Evolutionary conservation across 805 yeast species (phyloP).

Genomic region (Brettanomyces naardenensis): DNA sequence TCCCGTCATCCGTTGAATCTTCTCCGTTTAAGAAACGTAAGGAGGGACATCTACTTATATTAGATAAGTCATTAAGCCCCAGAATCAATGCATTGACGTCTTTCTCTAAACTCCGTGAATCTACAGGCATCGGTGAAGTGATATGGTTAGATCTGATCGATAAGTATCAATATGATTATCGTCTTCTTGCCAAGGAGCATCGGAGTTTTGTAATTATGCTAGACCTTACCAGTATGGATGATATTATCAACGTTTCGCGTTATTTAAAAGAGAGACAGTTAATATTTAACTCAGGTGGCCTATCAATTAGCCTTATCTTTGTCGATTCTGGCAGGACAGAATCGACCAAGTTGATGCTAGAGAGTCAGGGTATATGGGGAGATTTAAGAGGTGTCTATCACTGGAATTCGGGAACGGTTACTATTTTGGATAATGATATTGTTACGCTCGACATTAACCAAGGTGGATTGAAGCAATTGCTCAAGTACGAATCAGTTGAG

Average conservation of each 20-base stretch:
- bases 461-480: slow-evolving; percentile 33
- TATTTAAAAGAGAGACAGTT: not conserved
- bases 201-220: slow-evolving; percentile 3
- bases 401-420: slow-evolving; percentile 4
- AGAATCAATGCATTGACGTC: slow-evolving; percentile 20
- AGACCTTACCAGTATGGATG: not conserved
- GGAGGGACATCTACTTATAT: slow-evolving; percentile 14
- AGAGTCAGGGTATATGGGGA: slow-evolving; percentile 20
- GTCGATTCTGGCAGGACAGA: slow-evolving; percentile 1
- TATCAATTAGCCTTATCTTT: not conserved
- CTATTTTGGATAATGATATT: slow-evolving; percentile 30
- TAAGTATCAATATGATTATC: slow-evolving; percentile 10
- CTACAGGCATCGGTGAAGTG: slow-evolving; percentile 20
- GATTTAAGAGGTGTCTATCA: slow-evolving; percentile 13
- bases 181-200: not conserved
- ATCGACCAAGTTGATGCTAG: slow-evolving; percentile 14
- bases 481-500: slow-evolving; percentile 35
- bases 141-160: slow-evolving; percentile 21
- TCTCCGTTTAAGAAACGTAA: too few relatives aligned
- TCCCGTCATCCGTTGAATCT: not conserved
- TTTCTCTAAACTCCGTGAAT: slow-evolving; percentile 19
- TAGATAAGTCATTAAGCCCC: slow-evolving; percentile 19
- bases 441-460: slow-evolving; percentile 31
- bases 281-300: not conserved
- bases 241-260: not conserved